phyloP scores from a whole-genome alignment of 2,329 filamentous ascomycete genomes.

The Daldinia sp. region DNA sequence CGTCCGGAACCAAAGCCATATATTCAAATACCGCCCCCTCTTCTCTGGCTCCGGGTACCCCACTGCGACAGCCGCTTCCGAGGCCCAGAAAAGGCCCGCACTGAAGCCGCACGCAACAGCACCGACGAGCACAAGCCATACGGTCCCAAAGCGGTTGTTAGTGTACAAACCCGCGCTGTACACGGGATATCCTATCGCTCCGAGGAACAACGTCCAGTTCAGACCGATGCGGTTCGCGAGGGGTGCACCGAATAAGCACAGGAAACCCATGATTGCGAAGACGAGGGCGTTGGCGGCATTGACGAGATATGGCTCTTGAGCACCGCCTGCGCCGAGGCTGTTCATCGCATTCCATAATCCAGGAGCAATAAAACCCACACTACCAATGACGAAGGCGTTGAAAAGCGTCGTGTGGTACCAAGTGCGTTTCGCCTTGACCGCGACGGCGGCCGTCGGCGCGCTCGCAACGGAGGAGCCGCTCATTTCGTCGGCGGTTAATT shows the following conservation, averaged over 20 bases:
- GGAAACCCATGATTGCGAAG: constrained; percentile 48
- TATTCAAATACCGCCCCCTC: constrained; percentile 69
- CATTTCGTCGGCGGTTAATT: constrained; percentile 11
- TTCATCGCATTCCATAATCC: constrained; percentile 66
- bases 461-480: background rate
- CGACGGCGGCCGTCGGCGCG: background rate
- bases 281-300: constrained; percentile 50
- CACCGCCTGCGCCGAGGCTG: constrained; percentile 60
- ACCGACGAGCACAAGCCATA: constrained; percentile 74
- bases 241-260: constrained; percentile 47
- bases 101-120: constrained; percentile 74
- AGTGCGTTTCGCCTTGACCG: constrained; percentile 23
- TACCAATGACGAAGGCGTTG: constrained; percentile 62
- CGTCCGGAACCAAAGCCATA: constrained; percentile 70
- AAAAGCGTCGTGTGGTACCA: constrained; percentile 63
- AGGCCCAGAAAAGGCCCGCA: constrained; percentile 79
- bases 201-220: constrained; percentile 46
- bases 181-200: constrained; percentile 47
- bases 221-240: constrained; percentile 48
- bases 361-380: constrained; percentile 59
- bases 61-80: constrained; percentile 76
- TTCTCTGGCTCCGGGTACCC: constrained; percentile 76
- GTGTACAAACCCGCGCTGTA: constrained; percentile 50
- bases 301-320: constrained; percentile 58
- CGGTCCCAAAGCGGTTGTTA: constrained; percentile 58